Base-by-base conservation (phyloP, 495 filamentous ascomycete species). In the Hyaloscypha bicolor region DNA sequence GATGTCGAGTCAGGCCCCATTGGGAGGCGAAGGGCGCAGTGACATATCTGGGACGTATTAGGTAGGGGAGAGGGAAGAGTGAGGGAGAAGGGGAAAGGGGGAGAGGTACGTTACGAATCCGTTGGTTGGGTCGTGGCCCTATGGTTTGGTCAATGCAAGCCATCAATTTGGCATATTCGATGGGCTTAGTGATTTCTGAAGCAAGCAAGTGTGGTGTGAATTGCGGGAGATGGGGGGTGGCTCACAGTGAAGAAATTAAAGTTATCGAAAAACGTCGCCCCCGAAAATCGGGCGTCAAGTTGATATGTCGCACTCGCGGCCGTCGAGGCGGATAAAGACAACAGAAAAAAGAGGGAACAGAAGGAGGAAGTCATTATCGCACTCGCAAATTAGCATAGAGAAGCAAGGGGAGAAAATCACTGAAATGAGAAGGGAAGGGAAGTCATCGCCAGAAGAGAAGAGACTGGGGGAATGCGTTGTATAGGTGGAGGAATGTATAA, bases 121-220 rank as follows among this genome's bases (percentile, higher is more conserved):
- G 67, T 85, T 78, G 32, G 86, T 88, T 11, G 86, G 86, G 68
- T 90, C 86, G 2, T 73, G 59, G 12, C 69, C 74, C 42, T 48
- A 48, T 37, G 1, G 35, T 37, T 6, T 37, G 35, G 35, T 37
- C 12, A 37, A 8, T 70, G 79, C 56, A 5, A 56, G n/a, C 48
- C 35, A 65, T 48, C 12, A 37, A 12, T 37, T 12, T 37, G 35
- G 12, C 25, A 25, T 25, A 25, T 25, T 25, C 2, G 25, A 2
- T 25, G 25, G 25, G 25, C 25, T 25, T 25, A 25, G 25, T 25
- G 25, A 25, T 25, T 25, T 25, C 25, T 25, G 25, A 25, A 1
- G 25, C 25, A 25, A 25, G 25, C 1, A 25, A 25, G 25, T 25
- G 25, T 25, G 25, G 25, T 25, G 25, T 2, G 25, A 25, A 25